Percentiles rank a stretch among this genome's conserved stretches.
Conservation (phyloP, 257 asterid genomes). For the Linderniella brevidens region DNA sequence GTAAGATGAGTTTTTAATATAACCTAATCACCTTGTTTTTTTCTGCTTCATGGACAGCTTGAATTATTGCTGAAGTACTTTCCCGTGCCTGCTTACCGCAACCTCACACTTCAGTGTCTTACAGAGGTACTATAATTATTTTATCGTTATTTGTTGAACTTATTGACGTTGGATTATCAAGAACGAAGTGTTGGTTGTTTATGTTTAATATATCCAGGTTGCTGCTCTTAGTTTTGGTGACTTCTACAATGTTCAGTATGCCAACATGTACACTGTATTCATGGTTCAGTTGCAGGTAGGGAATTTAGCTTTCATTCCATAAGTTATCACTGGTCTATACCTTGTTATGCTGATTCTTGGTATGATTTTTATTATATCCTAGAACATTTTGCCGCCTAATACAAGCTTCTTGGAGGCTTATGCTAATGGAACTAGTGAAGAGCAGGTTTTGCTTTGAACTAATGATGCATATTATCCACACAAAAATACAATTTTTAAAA, state of each 20-base stretch:
- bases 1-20: slow-evolving; percentile 1
- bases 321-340: not conserved
- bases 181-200: not conserved
- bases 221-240: slow-evolving; percentile 88
- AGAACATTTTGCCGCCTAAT: slow-evolving; percentile 54
- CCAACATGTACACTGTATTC: slow-evolving; percentile 56
- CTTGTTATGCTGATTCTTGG: not conserved
- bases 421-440: slow-evolving; percentile 67
- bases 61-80: slow-evolving; percentile 66
- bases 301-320: not conserved
- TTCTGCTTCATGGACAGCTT: too few relatives aligned
- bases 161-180: too few relatives aligned
- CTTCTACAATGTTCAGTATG: slow-evolving; percentile 61
- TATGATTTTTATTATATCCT: slow-evolving; percentile 11
- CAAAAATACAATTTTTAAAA: not conserved
- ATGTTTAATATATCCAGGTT: slow-evolving; percentile 33
- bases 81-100: slow-evolving; percentile 67
- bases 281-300: slow-evolving; percentile 84
- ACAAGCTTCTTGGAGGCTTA: slow-evolving; percentile 70
- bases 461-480: not conserved
- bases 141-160: too few relatives aligned
- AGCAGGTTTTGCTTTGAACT: slow-evolving; percentile 40
- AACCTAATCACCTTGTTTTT: too few relatives aligned
- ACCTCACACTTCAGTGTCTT: slow-evolving; percentile 83
- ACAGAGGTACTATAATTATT: slow-evolving; percentile 43